Percentiles rank a stretch among this genome's conserved stretches.
phyloP scores from a whole-genome alignment of 139 green algal species.

The Microglena sp. region DNA sequence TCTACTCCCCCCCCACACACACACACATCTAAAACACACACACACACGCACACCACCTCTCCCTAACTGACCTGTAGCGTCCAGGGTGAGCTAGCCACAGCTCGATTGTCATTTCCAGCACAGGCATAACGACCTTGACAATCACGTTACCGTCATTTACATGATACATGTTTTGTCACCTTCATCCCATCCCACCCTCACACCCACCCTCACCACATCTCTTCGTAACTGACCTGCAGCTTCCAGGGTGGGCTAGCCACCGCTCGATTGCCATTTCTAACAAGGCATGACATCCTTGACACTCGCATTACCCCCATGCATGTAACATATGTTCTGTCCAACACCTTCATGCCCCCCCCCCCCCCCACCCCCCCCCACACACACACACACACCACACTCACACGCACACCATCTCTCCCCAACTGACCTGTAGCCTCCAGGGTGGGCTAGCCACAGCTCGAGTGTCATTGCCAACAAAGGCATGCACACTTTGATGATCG shows the following conservation, averaged over 20 bases:
- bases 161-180: no score
- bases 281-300: no score
- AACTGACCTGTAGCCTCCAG: constrained; percentile 8
- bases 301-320: no score
- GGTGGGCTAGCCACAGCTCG: constrained; percentile 9
- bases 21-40: no score
- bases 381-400: no score
- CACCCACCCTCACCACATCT: no score
- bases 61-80: constrained; percentile 6
- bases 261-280: constrained; percentile 2
- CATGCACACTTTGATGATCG: background rate
- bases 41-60: background rate
- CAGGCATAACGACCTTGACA: background rate
- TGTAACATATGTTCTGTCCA: no score
- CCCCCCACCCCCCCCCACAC: no score
- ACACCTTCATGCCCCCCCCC: no score
- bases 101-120: background rate
- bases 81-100: constrained; percentile 8
- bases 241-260: constrained; percentile 7
- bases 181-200: no score
- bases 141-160: no score
- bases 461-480: background rate
- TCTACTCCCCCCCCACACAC: no score
- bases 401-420: background rate
- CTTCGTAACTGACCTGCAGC: constrained; percentile 1